Conservation (phyloP, 257 asterid species). For the Nicotiana tomentosiformis region DNA sequence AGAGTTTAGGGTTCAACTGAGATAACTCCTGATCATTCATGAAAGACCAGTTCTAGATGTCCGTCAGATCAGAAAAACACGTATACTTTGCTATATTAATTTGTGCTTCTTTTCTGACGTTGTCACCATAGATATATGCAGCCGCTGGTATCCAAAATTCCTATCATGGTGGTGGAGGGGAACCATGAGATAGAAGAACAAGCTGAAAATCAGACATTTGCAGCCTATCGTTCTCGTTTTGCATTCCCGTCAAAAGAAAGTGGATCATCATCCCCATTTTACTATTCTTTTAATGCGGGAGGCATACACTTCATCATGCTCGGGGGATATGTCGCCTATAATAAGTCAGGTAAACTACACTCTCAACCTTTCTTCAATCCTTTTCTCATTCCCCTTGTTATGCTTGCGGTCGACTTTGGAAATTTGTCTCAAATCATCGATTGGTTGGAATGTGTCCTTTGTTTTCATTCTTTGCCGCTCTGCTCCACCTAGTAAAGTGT, state of each 20-base stretch:
- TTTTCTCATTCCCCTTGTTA: background rate
- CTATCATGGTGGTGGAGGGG: constrained; percentile 93
- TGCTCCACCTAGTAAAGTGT: background rate
- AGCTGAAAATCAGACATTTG: constrained; percentile 54
- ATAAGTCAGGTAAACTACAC: constrained; percentile 44
- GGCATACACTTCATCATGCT: constrained; percentile 91
- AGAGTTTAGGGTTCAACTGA: background rate
- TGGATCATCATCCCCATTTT: constrained; percentile 67
- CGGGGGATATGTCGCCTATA: constrained; percentile 64
- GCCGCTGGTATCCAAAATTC: constrained; percentile 68
- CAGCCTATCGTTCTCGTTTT: constrained; percentile 71
- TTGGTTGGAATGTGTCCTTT: background rate
- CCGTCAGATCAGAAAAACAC: background rate
- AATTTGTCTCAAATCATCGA: background rate
- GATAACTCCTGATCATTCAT: background rate
- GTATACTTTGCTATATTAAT: background rate
- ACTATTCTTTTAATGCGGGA: constrained; percentile 89
- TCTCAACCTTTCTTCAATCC: background rate
- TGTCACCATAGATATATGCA: constrained; percentile 67
- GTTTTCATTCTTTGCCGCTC: background rate
- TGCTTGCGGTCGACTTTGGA: background rate
- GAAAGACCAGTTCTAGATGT: background rate
- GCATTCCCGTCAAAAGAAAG: constrained; percentile 85
- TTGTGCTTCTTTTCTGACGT: background rate
- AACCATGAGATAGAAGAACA: constrained; percentile 95